phyloP scores from a whole-genome alignment of 2,329 filamentous ascomycete species.

The Monosporascus sp. region DNA sequence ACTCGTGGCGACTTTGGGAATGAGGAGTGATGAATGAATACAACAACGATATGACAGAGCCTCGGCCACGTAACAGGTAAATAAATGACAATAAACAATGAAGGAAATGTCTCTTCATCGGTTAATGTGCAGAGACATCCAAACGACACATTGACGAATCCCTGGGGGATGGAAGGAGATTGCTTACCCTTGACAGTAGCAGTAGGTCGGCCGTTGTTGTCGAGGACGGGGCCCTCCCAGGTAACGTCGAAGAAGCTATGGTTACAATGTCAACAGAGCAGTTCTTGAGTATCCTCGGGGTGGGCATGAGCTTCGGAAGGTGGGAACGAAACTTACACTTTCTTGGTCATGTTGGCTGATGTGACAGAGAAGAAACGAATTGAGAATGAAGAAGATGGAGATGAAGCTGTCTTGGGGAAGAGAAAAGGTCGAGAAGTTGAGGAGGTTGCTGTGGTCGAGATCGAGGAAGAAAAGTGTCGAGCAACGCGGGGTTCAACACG shows the following conservation, averaged over 20 bases:
- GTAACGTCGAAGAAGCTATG: conserved; percentile 64
- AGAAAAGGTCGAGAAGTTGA: conserved; percentile 32
- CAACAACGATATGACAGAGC: background rate
- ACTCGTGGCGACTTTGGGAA: background rate
- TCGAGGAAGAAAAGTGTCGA: conserved; percentile 14
- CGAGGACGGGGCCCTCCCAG: conserved; percentile 68
- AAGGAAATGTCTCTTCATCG: background rate
- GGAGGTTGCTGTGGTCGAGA: conserved; percentile 24
- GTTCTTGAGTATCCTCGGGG: background rate
- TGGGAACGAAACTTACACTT: conserved; percentile 53
- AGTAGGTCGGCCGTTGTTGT: conserved; percentile 53
- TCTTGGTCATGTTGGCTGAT: conserved; percentile 68
- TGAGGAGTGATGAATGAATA: background rate
- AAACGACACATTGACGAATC: background rate
- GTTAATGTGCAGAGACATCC: background rate
- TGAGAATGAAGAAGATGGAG: conserved; percentile 27
- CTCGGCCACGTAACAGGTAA: background rate
- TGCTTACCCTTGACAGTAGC: conserved; percentile 54
- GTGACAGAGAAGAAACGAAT: conserved; percentile 51
- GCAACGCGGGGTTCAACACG: conserved; percentile 16
- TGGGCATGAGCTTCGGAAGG: background rate
- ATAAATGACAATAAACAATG: background rate
- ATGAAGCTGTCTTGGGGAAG: conserved; percentile 31
- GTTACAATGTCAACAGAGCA: background rate
- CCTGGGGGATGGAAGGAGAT: conserved; percentile 8